Evolutionary conservation across 108 stramenopile genomes (phyloP).

Genomic region (Hondaea fermentalgiana): DNA sequence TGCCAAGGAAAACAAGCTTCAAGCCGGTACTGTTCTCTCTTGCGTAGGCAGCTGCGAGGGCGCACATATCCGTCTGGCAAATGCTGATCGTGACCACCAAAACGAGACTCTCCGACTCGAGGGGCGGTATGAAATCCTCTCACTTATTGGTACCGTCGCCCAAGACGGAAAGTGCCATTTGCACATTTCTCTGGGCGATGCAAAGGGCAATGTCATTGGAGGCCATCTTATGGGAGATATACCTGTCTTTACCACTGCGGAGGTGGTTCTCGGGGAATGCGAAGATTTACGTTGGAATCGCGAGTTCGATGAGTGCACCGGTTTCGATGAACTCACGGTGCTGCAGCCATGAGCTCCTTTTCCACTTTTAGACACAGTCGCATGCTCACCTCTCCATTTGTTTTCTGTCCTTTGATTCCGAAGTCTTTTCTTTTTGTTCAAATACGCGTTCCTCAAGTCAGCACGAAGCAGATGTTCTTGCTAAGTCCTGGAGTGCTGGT

Average conservation of each 20-base stretch:
- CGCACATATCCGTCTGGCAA: neutral
- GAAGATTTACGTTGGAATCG: neutral
- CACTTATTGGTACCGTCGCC: neutral
- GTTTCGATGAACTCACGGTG: neutral
- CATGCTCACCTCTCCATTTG: too few species aligned
- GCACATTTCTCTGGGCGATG: neutral
- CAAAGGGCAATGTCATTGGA: neutral
- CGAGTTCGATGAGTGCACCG: neutral
- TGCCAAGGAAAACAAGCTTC: neutral
- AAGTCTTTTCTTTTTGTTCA: too few species aligned
- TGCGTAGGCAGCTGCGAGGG: conserved; percentile 5
- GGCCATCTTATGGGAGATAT: neutral
- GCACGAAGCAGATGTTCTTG: too few species aligned
- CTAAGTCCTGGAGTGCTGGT: too few species aligned
- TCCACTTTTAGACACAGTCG: too few species aligned
- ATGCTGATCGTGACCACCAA: neutral
- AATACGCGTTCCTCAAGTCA: too few species aligned
- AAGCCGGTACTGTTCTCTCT: neutral
- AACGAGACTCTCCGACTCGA: neutral
- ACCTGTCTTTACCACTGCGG: neutral
- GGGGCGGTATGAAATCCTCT: neutral
- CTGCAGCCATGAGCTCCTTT: neutral
- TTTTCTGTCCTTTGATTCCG: too few species aligned
- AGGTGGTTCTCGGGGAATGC: neutral
- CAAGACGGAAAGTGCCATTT: neutral